Evolutionary conservation across 805 yeast species (phyloP).

Genomic region (Monosporozyma servazzii): DNA sequence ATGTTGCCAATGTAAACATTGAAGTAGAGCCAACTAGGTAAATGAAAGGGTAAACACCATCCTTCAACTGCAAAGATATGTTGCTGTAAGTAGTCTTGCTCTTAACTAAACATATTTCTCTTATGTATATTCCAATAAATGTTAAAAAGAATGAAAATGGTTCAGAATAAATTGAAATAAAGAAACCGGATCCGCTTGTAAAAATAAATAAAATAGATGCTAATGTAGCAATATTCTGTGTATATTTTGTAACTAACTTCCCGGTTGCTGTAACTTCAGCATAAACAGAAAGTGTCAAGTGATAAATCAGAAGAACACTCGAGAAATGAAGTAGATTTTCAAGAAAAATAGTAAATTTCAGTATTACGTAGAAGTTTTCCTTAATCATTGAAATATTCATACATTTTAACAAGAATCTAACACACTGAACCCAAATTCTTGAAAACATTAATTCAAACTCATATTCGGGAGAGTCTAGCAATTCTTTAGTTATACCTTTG

Average conservation of each 20-base stretch:
- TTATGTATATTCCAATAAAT: slow-evolving; percentile 44
- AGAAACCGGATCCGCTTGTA: slow-evolving; percentile 77
- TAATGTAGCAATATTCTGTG: slow-evolving; percentile 23
- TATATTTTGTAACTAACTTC: slow-evolving; percentile 6
- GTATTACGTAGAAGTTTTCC: slow-evolving; percentile 34
- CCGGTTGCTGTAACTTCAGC: background rate
- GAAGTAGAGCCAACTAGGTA: slow-evolving; percentile 17
- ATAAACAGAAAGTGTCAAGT: slow-evolving; percentile 34
- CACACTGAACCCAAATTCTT: slow-evolving; percentile 59
- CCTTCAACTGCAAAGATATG: slow-evolving; percentile 13
- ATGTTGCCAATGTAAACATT: slow-evolving; percentile 45
- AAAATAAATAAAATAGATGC: slow-evolving; percentile 42
- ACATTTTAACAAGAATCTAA: slow-evolving; percentile 16
- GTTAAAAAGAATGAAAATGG: slow-evolving; percentile 54
- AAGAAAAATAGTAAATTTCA: slow-evolving; percentile 40
- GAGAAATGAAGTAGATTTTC: slow-evolving; percentile 46
- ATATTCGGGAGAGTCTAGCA: slow-evolving; percentile 34
- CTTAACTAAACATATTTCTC: slow-evolving; percentile 31
- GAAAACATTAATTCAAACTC: slow-evolving; percentile 92
- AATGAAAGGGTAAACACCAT: background rate
- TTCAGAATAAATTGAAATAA: slow-evolving; percentile 70
- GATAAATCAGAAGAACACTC: slow-evolving; percentile 41
- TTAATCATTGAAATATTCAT: slow-evolving; percentile 3
- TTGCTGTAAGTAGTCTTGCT: slow-evolving; percentile 3
- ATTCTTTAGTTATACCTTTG: slow-evolving; percentile 35